Percentiles rank a stretch among this genome's conserved stretches.
These are phyloP conservation scores for Hanseniaspora pseudoguilliermondii DNA, from an alignment of 805 yeast genomes.

Conservation along the genomic window DNA sequence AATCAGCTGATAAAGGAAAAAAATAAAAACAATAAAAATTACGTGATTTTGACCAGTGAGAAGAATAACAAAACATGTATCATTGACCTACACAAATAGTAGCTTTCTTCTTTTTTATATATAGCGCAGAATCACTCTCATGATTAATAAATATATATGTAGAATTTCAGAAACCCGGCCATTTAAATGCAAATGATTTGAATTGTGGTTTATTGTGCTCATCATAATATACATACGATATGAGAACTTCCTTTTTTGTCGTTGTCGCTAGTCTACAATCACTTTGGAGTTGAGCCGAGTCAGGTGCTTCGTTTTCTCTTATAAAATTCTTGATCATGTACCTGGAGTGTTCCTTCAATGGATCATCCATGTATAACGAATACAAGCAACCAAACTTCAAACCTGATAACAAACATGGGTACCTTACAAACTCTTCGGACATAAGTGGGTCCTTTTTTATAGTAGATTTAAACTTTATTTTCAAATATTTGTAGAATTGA, in stretches of 20 bases:
- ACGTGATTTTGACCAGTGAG: conserved; percentile 69
- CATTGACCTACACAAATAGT: conserved; percentile 48
- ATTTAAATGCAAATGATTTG: conserved; percentile 4
- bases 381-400: conserved; percentile 3
- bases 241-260: conserved; percentile 6
- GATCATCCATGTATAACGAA: conserved; percentile 8
- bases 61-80: conserved; percentile 60
- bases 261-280: conserved; percentile 8
- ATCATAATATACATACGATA: not conserved
- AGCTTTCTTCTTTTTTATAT: not conserved
- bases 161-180: conserved; percentile 6
- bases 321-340: conserved; percentile 4
- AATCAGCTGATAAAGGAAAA: conserved; percentile 63
- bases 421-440: not conserved
- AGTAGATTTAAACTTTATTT: not conserved
- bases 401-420: conserved; percentile 9
- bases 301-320: not conserved
- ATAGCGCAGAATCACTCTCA: not conserved
- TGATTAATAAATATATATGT: not conserved
- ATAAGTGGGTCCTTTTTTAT: too few relatives aligned
- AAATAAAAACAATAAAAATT: conserved; percentile 45
- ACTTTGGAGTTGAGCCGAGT: conserved; percentile 7
- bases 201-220: not conserved
- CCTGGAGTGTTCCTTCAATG: conserved; percentile 3
- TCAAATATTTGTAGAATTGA: conserved; percentile 5